Evolutionary conservation across 192 early-diverging fungal species (phyloP).

Genomic region (Borealophlyctis nickersoniae): DNA sequence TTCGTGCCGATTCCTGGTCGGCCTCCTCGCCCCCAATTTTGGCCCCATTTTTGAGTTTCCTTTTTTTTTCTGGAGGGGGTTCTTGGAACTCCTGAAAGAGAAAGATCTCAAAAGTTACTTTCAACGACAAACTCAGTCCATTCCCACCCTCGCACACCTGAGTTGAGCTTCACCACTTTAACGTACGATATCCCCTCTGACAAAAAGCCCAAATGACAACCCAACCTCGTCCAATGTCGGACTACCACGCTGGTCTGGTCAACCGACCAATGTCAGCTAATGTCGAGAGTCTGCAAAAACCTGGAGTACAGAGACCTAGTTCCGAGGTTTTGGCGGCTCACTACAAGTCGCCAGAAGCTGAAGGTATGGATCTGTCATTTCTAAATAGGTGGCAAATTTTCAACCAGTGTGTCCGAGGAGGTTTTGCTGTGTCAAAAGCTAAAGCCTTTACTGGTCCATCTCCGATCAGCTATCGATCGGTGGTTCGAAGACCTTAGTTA

Average conservation of each 20-base stretch:
- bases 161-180: not conserved
- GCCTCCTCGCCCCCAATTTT: too few species aligned
- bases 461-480: conserved; percentile 66
- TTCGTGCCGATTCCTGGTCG: too few species aligned
- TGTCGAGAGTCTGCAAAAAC: conserved; percentile 17
- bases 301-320: conserved; percentile 24
- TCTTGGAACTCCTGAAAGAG: too few species aligned
- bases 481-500: conserved; percentile 91
- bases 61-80: too few species aligned
- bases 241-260: conserved; percentile 15
- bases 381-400: not conserved
- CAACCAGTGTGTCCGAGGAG: not conserved
- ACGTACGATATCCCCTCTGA: too few species aligned
- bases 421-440: not conserved
- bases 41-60: too few species aligned
- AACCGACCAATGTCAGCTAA: conserved; percentile 13
- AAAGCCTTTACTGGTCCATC: not conserved
- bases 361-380: conserved; percentile 22
- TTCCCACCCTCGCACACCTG: too few species aligned
- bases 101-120: too few species aligned
- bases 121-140: not conserved
- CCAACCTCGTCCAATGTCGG: conserved; percentile 10
- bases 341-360: conserved; percentile 46
- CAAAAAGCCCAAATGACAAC: not conserved
- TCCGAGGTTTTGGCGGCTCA: conserved; percentile 38